Base-by-base conservation (phyloP, 83 land plant genomes). In the Diphasiastrum complanatum region DNA sequence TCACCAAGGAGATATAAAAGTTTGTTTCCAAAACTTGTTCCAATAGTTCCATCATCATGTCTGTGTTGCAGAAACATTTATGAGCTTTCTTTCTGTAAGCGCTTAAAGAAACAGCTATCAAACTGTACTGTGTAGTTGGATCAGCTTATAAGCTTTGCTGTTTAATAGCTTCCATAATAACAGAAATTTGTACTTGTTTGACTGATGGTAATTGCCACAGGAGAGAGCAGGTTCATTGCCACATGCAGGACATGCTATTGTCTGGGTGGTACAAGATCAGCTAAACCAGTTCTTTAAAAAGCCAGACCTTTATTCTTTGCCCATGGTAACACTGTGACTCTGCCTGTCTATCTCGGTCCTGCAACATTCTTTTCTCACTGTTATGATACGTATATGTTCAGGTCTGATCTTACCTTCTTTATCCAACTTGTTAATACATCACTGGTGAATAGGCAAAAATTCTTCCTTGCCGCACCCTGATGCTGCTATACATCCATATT, bases 1-100 rank as follows among this genome's bases (percentile, higher is more conserved):
- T 45, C 77, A 74, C 33, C 14, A 60, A n/a, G 77, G 77, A 38
- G 52, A 68, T 11, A 31, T 22, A 6, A 60, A 74, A 73, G 77
- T 74, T 18, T 11, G 5, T 28, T 30, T 14, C 3, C 14, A 60
- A 74, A 73, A 73, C 68, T 18, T 11, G 5, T 28, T 30, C 16
- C 3, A 10, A 28, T 59, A 22, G 61, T 56, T 3, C 27, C 31
- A 19, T 53, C 8, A 38, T 33, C 28, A 31, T 23, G 23, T 22
- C 12, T 46, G 30, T 33, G 58, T 40, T 48, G 30, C 51, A 1
- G 4, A 27, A 22, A n/a, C 4, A 43, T 8, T 54, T 27, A 23
- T 12, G 25, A 1, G 19, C 33, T 1, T 54, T 18, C 0, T 27
- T 54, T 1, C 1, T 20, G 1, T 27, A 8, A 26, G 2, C 1